A percentile compares a stretch with the other conserved stretches of the same genome.
These are phyloP conservation scores for Rasamsonia emersonii DNA, from an alignment of 2,329 filamentous ascomycete species.

Conservation along the genomic window DNA sequence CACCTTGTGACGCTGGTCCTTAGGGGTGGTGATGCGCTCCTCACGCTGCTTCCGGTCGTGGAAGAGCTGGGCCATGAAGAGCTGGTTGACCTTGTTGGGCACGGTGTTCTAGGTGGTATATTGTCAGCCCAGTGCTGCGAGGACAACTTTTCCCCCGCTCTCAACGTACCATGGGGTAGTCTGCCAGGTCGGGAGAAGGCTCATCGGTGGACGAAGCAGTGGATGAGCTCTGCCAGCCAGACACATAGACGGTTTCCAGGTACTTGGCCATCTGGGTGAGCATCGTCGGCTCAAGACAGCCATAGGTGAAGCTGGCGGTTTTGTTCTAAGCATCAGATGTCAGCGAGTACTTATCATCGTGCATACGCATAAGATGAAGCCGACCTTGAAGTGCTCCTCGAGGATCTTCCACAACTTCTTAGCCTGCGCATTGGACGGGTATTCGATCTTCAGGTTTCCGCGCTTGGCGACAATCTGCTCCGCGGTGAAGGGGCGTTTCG, in stretches of 20 bases:
- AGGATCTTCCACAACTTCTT: conserved; percentile 95
- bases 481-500: conserved; percentile 84
- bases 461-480: conserved; percentile 96
- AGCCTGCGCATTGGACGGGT: conserved; percentile 76
- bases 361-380: conserved; percentile 16
- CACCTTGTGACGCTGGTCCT: conserved; percentile 61
- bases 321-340: conserved; percentile 48
- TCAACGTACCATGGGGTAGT: conserved; percentile 75
- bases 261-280: conserved; percentile 99
- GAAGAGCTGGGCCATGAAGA: conserved; percentile 98
- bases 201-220: conserved; percentile 93
- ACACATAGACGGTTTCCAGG: conserved; percentile 96
- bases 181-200: conserved; percentile 92
- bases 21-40: conserved; percentile 73
- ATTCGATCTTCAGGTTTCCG: conserved; percentile 81
- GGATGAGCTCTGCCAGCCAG: conserved; percentile 96
- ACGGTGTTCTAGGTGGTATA: conserved; percentile 66
- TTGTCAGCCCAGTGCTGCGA: background rate
- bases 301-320: conserved; percentile 89
- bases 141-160: background rate
- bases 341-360: background rate
- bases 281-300: conserved; percentile 96
- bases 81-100: conserved; percentile 93
- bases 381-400: conserved; percentile 74
- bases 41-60: conserved; percentile 98